These are phyloP conservation scores for Penicillium sp. DNA, from an alignment of 2,329 filamentous ascomycete genomes.

Conservation along the genomic window DNA sequence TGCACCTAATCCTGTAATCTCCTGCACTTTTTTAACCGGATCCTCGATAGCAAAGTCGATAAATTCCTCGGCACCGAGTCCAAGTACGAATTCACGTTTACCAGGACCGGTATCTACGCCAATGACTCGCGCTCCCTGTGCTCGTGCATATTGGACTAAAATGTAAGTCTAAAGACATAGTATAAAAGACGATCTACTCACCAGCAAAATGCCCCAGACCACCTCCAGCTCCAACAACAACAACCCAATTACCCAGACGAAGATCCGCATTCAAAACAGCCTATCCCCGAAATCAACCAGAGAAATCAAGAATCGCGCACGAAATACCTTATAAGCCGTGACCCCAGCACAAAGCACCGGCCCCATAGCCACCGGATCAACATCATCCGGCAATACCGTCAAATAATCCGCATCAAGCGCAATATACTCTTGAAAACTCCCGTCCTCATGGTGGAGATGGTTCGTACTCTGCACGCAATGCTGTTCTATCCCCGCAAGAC, in stretches of 20 bases:
- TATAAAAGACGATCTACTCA: no score
- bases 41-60: slow-evolving; percentile 39
- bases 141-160: slow-evolving; percentile 42
- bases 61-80: slow-evolving; percentile 38
- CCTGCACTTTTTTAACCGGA: slow-evolving; percentile 30
- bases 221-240: slow-evolving; percentile 45
- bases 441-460: slow-evolving; percentile 45
- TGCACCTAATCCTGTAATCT: slow-evolving; percentile 38
- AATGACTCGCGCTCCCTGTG: slow-evolving; percentile 40
- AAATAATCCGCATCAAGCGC: slow-evolving; percentile 43
- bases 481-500: slow-evolving; percentile 39
- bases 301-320: not conserved
- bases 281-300: slow-evolving; percentile 21
- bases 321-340: slow-evolving; percentile 40
- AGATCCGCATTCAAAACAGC: slow-evolving; percentile 41
- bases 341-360: slow-evolving; percentile 44
- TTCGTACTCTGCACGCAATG: slow-evolving; percentile 42
- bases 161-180: no score
- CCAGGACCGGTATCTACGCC: slow-evolving; percentile 39
- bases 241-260: slow-evolving; percentile 38
- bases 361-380: slow-evolving; percentile 39
- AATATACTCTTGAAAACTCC: slow-evolving; percentile 44
- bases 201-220: slow-evolving; percentile 45
- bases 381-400: slow-evolving; percentile 41
- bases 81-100: slow-evolving; percentile 38